Evolutionary conservation across 2,329 filamentous ascomycete species (phyloP), one percentile per base, ranked within the genome.

Genomic region (Epichloe aotearoae): DNA sequence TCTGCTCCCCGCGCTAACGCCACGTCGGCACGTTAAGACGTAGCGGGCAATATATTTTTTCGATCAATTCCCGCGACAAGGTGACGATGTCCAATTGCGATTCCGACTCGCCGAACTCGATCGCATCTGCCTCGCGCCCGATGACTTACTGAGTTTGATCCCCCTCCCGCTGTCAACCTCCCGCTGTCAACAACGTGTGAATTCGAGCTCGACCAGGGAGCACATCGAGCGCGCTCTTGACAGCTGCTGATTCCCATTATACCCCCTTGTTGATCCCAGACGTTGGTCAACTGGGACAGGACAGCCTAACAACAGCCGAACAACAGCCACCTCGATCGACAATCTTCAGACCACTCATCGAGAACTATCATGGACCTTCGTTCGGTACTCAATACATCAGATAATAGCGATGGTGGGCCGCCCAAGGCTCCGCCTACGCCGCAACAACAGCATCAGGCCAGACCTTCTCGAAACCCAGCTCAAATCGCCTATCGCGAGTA

Each of bases 331-430:
- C 15, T 45, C 17, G 17, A 19, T 7, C 38, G 36, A 19, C 19
- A 5, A 17, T 4, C 15, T 33, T 23, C 14, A 38, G 5, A 37
- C 19, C 37, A 19, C 6, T 44, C 37, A 17, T n/a, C 33, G 36
- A 19, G 12, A 8, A 34, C 17, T 54, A 61, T 52, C 50, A 73
- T 79, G 76, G 75, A 79, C 67, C 69, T 79, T 52, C 65, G 69
- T 55, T 72, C 71, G 15, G 74, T 82, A 58, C 65, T 81, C 46
- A 81, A 80, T 62, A 68, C 71, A 20, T 69, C 73, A 37, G 76
- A 76, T 54, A 66, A 66, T 52, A 72, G 66, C 57, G 71, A 68
- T 47, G 63, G 65, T 54, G 60, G 61, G 44, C 63, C 64, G 47
- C 58, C 63, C 51, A 65, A 64, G 55, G 62, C 64, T 49, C 59